Conservation (phyloP, 2,329 filamentous ascomycete genomes). For the Colletotrichum paranaense region DNA sequence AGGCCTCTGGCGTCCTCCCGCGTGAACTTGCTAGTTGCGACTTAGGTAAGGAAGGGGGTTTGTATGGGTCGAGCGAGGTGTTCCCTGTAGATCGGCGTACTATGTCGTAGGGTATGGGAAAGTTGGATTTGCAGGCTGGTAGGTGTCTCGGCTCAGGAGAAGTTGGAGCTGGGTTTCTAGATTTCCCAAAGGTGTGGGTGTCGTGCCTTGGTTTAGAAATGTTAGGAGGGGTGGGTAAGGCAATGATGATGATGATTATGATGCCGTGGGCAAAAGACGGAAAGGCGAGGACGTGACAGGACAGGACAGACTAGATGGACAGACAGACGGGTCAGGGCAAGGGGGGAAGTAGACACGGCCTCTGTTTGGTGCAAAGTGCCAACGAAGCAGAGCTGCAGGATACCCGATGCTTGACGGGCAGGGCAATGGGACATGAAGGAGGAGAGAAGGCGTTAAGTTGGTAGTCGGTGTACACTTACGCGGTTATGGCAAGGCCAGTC, state of each 20-base stretch:
- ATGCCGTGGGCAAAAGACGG: slow-evolving; percentile 5
- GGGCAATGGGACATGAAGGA: neutral
- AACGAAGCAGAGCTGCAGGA: slow-evolving; percentile 15
- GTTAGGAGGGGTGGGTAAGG: slow-evolving; percentile 25
- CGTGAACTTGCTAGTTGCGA: slow-evolving; percentile 10
- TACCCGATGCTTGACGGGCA: neutral
- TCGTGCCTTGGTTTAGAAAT: slow-evolving; percentile 31
- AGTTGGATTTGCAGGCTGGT: neutral
- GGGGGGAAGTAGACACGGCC: neutral
- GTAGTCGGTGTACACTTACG: slow-evolving; percentile 8
- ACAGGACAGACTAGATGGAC: neutral
- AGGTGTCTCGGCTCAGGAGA: neutral
- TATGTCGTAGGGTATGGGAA: slow-evolving; percentile 22
- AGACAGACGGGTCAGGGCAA: neutral
- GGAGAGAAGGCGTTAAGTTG: neutral
- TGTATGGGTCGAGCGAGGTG: slow-evolving; percentile 18
- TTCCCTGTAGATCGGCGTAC: slow-evolving; percentile 26
- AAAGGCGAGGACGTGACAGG: neutral
- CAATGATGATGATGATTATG: slow-evolving; percentile 30
- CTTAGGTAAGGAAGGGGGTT: slow-evolving; percentile 20
- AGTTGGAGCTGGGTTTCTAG: neutral
- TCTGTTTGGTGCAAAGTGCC: slow-evolving; percentile 11
- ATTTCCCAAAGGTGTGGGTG: slow-evolving; percentile 13
- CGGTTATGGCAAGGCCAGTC: slow-evolving; percentile 16
- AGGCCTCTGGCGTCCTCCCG: neutral